These are phyloP conservation scores for Clathrospora elynae DNA, from an alignment of 2,329 filamentous ascomycete genomes.

Conservation along the genomic window DNA sequence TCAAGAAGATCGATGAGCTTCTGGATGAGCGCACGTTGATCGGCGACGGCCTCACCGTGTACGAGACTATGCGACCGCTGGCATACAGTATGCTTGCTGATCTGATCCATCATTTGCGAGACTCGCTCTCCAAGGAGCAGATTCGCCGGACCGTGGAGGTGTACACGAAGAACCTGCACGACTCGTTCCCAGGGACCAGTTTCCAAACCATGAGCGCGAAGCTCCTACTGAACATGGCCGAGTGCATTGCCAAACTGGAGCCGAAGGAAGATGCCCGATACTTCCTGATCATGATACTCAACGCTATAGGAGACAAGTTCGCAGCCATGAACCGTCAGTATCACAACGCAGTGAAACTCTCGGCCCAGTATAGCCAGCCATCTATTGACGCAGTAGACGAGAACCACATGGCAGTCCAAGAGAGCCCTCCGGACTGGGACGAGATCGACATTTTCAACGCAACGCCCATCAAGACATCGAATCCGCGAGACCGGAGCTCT, in stretches of 20 bases:
- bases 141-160: slow-evolving; percentile 96
- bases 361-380: slow-evolving; percentile 74
- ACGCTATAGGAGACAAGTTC: slow-evolving; percentile 98
- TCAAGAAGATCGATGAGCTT: slow-evolving; percentile 92
- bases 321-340: slow-evolving; percentile 97
- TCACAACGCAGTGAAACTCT: slow-evolving; percentile 90
- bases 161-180: slow-evolving; percentile 94
- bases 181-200: slow-evolving; percentile 94
- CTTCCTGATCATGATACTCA: slow-evolving; percentile 94
- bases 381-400: slow-evolving; percentile 68
- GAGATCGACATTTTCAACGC: slow-evolving; percentile 97
- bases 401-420: slow-evolving; percentile 81
- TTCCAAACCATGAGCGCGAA: slow-evolving; percentile 99
- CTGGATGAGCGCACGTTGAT: slow-evolving; percentile 93
- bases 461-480: slow-evolving; percentile 93
- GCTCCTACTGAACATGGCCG: slow-evolving; percentile 94
- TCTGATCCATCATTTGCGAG: slow-evolving; percentile 93
- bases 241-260: slow-evolving; percentile 91
- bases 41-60: slow-evolving; percentile 92
- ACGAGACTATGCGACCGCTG: slow-evolving; percentile 92
- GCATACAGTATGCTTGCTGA: slow-evolving; percentile 99
- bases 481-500: slow-evolving; percentile 82
- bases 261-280: slow-evolving; percentile 94
- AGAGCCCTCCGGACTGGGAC: slow-evolving; percentile 88
- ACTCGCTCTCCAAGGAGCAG: slow-evolving; percentile 84